A percentile compares a stretch with the other conserved stretches of the same genome.
Evolutionary conservation across 371 early-diverging fungal genomes (phyloP).

Genomic region (Basidiobolus meristosporus): DNA sequence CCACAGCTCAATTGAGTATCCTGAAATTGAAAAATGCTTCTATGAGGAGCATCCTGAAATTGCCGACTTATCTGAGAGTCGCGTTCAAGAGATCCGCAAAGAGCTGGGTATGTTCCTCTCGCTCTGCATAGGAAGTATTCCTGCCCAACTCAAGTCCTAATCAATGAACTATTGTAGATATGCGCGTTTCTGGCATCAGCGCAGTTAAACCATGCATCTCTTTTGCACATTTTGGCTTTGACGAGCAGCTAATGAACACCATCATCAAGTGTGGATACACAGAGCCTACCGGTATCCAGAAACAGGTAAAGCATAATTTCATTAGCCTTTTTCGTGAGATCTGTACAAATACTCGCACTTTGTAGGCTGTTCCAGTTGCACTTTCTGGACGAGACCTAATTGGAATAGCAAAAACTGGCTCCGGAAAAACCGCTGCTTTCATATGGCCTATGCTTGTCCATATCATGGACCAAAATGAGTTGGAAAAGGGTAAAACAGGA

Average conservation of each 20-base stretch:
- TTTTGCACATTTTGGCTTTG: slow-evolving; percentile 80
- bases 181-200: slow-evolving; percentile 37
- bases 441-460: slow-evolving; percentile 73
- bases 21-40: slow-evolving; percentile 60
- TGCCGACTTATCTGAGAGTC: slow-evolving; percentile 25
- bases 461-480: slow-evolving; percentile 61
- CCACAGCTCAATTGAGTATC: slow-evolving; percentile 50
- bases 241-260: slow-evolving; percentile 36
- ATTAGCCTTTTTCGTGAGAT: neutral
- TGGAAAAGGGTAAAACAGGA: slow-evolving; percentile 14
- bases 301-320: slow-evolving; percentile 17
- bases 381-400: slow-evolving; percentile 64
- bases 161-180: slow-evolving; percentile 7
- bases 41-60: slow-evolving; percentile 65
- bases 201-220: slow-evolving; percentile 60
- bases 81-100: slow-evolving; percentile 28
- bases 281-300: slow-evolving; percentile 63
- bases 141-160: neutral
- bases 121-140: neutral
- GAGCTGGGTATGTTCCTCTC: slow-evolving; percentile 16
- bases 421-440: slow-evolving; percentile 58
- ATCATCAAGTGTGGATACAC: slow-evolving; percentile 40
- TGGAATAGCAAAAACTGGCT: slow-evolving; percentile 79
- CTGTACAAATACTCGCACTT: neutral
- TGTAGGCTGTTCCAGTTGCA: slow-evolving; percentile 42